Base-by-base conservation (phyloP, 768 basidiomycete species). In the Udeniomyces megalosporus region DNA sequence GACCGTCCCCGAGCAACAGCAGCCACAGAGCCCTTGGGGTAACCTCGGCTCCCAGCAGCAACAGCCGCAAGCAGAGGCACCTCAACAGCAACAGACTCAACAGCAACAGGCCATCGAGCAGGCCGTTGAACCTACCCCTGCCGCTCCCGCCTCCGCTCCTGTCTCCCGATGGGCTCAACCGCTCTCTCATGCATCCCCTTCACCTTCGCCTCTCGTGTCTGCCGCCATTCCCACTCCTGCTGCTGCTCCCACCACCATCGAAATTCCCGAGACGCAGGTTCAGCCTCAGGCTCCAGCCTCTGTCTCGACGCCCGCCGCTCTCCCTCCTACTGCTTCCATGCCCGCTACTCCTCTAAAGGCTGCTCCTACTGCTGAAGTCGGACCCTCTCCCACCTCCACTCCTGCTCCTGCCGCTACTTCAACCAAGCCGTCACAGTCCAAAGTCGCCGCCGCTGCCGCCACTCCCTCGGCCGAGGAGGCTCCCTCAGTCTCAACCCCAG, bases 311-410 rank as follows among this genome's bases (percentile, higher is more conserved):
- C 38, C 38, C 42, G 60, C 74, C 17, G 84, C 84, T 68, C 75
- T 79, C 48, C 80, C 81, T 17, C 76, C 78, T 22, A 80, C 80
- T 65, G 84, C 84, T 35, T 83, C 61, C n/a, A 63, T 61, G 60
- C 51, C 68, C 22, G 56, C 59, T 34, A 55, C 61, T 29, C 61
- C 48, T 34, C 24, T 45, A 28, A 34, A 32, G 29, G 45, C 58
- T 8, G 57, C 42, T 34, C 53, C 53, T 29, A 35, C 57, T 8
- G 28, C 50, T 52, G n/a, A 52, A 52, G 38, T 42, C 38, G 38
- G 10, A 17, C 38, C 38, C 10, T 8, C 38, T 17, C 38, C 38
- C 10, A 52, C n/a, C n/a, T 17, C 50, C 26, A 31, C 50, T 14
- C n/a, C 50, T 26, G 26, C 50, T 26, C 26, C 50, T 28, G 50